Percentiles rank a stretch among this genome's conserved stretches.
phyloP scores from a whole-genome alignment of 2,329 filamentous ascomycete genomes.

The Ophiostoma ips region DNA sequence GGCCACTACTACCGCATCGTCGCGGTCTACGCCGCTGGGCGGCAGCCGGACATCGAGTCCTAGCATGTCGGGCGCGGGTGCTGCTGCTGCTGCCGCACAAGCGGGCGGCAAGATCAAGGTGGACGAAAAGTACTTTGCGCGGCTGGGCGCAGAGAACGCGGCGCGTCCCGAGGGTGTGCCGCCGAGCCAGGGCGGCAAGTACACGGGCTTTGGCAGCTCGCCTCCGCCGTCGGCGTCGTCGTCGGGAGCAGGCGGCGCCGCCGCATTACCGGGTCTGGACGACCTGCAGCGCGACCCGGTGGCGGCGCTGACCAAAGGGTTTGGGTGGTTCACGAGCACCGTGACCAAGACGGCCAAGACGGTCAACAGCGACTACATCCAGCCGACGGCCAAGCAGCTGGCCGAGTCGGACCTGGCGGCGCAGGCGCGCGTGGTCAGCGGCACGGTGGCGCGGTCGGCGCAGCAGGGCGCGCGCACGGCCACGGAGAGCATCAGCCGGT shows the following conservation, averaged over 20 bases:
- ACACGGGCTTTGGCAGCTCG: conserved; percentile 75
- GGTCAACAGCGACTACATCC: conserved; percentile 81
- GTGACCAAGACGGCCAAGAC: conserved; percentile 84
- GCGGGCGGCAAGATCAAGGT: conserved; percentile 41
- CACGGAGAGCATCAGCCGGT: conserved; percentile 67
- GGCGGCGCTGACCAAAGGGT: conserved; percentile 76
- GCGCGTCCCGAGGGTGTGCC: conserved; percentile 57
- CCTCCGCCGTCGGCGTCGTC: conserved; percentile 32
- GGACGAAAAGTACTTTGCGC: conserved; percentile 83
- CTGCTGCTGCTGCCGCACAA: background rate
- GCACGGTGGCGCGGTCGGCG: conserved; percentile 52
- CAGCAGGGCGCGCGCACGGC: conserved; percentile 60
- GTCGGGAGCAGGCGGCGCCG: conserved; percentile 19
- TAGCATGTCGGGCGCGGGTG: background rate
- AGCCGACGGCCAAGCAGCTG: conserved; percentile 82
- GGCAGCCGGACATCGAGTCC: conserved; percentile 18
- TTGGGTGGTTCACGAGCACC: conserved; percentile 83
- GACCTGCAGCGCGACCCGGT: conserved; percentile 87
- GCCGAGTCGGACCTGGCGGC: conserved; percentile 66
- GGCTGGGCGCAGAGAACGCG: conserved; percentile 72
- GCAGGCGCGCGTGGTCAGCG: conserved; percentile 46
- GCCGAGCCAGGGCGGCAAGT: conserved; percentile 87
- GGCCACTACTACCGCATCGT: conserved; percentile 27
- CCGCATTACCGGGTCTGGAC: conserved; percentile 53
- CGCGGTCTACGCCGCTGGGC: conserved; percentile 5